A percentile compares a stretch with the other conserved stretches of the same genome.
Conservation (phyloP, 192 early-diverging fungal genomes). For the Coemansia furcata region DNA sequence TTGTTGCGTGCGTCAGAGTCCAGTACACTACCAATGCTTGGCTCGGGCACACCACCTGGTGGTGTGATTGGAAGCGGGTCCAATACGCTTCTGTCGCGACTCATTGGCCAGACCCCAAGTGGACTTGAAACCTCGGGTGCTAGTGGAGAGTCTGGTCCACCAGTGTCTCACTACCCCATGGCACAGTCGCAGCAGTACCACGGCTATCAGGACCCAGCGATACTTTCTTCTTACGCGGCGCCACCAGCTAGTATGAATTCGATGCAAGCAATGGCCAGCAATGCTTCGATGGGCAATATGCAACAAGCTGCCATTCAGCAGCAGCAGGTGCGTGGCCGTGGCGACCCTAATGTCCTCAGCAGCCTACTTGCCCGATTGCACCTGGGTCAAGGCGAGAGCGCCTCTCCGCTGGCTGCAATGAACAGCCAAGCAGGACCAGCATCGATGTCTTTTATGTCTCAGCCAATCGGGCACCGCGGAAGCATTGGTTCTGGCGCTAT, state of each 20-base stretch:
- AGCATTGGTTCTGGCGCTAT: conserved; percentile 1
- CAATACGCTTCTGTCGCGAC: conserved; percentile 33
- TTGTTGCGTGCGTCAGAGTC: conserved; percentile 8
- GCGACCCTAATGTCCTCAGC: conserved; percentile 34
- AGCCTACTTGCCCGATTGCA: conserved; percentile 40
- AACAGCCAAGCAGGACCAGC: conserved; percentile 2
- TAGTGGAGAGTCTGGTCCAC: neutral
- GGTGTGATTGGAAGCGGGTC: conserved; percentile 8
- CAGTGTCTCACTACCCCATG: neutral
- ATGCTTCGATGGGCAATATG: neutral
- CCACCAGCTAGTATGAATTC: neutral
- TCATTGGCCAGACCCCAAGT: conserved; percentile 21
- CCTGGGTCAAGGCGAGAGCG: conserved; percentile 18
- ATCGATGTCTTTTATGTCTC: neutral
- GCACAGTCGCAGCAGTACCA: conserved; percentile 11
- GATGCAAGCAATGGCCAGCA: conserved; percentile 13
- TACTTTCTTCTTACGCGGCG: conserved; percentile 18
- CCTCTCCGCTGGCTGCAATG: conserved; percentile 2
- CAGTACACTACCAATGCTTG: conserved; percentile 11
- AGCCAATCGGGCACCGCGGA: conserved; percentile 13
- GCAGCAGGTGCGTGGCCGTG: conserved; percentile 21
- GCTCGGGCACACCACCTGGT: neutral
- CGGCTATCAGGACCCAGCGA: conserved; percentile 23
- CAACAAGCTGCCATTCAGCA: conserved; percentile 19
- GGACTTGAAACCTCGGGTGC: conserved; percentile 2